A percentile compares a stretch with the other conserved stretches of the same genome.
These are phyloP conservation scores for Pseudogymnoascus sp. DNA, from an alignment of 2,329 filamentous ascomycete genomes.

Conservation along the genomic window DNA sequence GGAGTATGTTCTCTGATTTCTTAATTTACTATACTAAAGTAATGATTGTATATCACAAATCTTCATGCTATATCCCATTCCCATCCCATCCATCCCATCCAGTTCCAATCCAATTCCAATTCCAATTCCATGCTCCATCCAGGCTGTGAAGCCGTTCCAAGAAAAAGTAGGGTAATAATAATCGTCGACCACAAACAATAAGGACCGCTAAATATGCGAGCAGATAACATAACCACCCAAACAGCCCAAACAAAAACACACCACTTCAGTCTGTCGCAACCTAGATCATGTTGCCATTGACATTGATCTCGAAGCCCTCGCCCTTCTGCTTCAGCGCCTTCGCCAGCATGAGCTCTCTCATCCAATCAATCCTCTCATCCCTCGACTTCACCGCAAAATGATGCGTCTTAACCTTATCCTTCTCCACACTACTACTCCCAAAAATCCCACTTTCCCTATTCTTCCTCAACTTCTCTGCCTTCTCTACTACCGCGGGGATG, in stretches of 20 bases:
- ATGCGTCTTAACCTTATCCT: constrained; percentile 73
- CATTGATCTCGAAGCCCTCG: constrained; percentile 73
- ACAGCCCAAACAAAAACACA: neutral
- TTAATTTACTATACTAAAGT: neutral
- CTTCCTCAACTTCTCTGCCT: constrained; percentile 42
- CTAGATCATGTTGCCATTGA: constrained; percentile 73
- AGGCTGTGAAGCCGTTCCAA: neutral
- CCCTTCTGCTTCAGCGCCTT: constrained; percentile 81
- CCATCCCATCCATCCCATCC: neutral
- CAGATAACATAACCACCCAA: constrained; percentile 2
- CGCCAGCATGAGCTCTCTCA: constrained; percentile 86
- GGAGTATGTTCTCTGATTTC: neutral
- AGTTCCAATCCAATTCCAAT: neutral
- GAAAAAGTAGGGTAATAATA: constrained; percentile 4
- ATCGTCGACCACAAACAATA: neutral
- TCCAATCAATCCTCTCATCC: constrained; percentile 95
- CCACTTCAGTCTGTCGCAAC: neutral
- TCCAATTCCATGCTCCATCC: neutral
- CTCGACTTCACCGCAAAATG: constrained; percentile 85
- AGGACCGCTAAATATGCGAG: constrained; percentile 4
- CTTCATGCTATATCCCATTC: neutral
- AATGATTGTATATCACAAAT: constrained; percentile 4
- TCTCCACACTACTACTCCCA: constrained; percentile 34
- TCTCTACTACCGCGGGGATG: constrained; percentile 50
- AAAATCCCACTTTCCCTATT: constrained; percentile 28